A percentile compares a stretch with the other conserved stretches of the same genome.
Conservation (phyloP, 2,329 filamentous ascomycete species). For the Trichophyton rubrum region DNA sequence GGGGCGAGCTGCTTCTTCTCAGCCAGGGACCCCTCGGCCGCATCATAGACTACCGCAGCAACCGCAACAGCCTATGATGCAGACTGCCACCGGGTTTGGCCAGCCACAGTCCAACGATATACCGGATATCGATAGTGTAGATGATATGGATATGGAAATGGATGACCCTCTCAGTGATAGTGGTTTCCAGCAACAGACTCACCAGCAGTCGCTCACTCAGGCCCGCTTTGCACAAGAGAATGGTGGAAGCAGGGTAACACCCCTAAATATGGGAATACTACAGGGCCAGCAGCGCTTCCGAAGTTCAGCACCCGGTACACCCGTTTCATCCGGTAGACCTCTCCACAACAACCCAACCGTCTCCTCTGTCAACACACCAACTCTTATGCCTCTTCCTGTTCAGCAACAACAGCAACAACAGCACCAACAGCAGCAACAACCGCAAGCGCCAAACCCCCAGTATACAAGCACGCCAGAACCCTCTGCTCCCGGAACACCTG, state of each 20-base stretch:
- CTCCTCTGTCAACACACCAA: slow-evolving; percentile 92
- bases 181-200: slow-evolving; percentile 39
- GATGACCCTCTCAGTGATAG: slow-evolving; percentile 59
- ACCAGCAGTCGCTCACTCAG: slow-evolving; percentile 58
- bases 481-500: slow-evolving; percentile 56
- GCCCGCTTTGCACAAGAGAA: slow-evolving; percentile 46
- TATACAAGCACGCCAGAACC: slow-evolving; percentile 49
- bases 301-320: slow-evolving; percentile 75
- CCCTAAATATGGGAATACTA: slow-evolving; percentile 70
- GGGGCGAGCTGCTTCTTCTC: background rate
- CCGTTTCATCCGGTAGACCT: slow-evolving; percentile 52
- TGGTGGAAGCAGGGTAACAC: slow-evolving; percentile 43
- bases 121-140: slow-evolving; percentile 28
- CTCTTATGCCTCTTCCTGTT: slow-evolving; percentile 64
- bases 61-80: slow-evolving; percentile 12
- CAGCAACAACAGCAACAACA: slow-evolving; percentile 34
- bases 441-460: slow-evolving; percentile 34
- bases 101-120: slow-evolving; percentile 19
- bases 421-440: slow-evolving; percentile 34
- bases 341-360: slow-evolving; percentile 91
- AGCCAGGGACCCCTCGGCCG: slow-evolving; percentile 14
- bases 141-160: slow-evolving; percentile 96
- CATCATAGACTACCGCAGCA: slow-evolving; percentile 10
- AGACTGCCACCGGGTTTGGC: slow-evolving; percentile 14
- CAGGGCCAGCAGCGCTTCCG: slow-evolving; percentile 64